Conservation (phyloP, 2,329 filamentous ascomycete species). For the Fusarium sp. region DNA sequence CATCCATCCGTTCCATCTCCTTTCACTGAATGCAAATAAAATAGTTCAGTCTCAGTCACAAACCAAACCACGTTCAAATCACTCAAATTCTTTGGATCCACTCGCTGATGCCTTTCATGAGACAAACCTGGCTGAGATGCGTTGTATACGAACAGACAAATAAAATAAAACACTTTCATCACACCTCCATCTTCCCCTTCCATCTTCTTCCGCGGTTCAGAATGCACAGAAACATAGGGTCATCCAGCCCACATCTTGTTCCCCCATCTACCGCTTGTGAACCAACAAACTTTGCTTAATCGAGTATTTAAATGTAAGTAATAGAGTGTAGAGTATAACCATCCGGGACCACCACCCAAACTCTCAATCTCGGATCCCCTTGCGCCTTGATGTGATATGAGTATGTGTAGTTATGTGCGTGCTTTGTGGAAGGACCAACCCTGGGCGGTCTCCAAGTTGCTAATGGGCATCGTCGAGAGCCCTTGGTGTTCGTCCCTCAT, state of each 20-base stretch:
- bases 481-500: conserved; percentile 46
- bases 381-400: conserved; percentile 47
- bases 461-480: conserved; percentile 41
- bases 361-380: conserved; percentile 45
- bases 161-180: conserved; percentile 35
- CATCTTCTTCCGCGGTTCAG: conserved; percentile 29
- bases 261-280: conserved; percentile 29
- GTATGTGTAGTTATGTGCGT: conserved; percentile 29
- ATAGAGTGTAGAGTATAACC: conserved; percentile 44
- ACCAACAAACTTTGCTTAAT: conserved; percentile 44
- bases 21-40: conserved; percentile 17
- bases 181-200: not conserved
- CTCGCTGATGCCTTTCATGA: conserved; percentile 44
- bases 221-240: conserved; percentile 32
- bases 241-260: conserved; percentile 38
- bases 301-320: conserved; percentile 45
- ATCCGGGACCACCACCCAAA: conserved; percentile 43
- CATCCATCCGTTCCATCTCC: conserved; percentile 3
- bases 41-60: conserved; percentile 19
- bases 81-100: conserved; percentile 40
- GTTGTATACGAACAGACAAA: conserved; percentile 47
- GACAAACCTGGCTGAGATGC: conserved; percentile 47
- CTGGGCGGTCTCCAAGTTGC: conserved; percentile 39
- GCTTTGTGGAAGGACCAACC: conserved; percentile 36
- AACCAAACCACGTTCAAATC: conserved; percentile 20